phyloP scores from a whole-genome alignment of 345 rosid species.

The Mangifera indica region DNA sequence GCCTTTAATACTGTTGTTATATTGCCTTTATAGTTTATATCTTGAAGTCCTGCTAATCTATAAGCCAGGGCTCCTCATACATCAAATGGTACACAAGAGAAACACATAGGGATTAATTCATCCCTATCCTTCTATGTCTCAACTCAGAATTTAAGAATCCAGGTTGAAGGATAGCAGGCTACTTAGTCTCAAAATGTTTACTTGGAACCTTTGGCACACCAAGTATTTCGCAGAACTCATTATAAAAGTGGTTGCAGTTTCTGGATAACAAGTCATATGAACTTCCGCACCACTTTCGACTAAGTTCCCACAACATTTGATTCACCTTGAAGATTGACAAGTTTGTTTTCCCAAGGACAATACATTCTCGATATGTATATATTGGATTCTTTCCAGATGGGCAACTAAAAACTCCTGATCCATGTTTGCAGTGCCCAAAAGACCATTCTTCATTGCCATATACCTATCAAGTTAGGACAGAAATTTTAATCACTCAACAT shows the following conservation, averaged over 20 bases:
- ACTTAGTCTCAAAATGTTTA: conserved; percentile 26
- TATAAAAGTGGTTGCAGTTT: conserved; percentile 96
- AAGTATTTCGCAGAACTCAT: conserved; percentile 75
- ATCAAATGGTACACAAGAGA: neutral
- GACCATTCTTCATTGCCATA: conserved; percentile 96
- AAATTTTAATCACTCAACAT: conserved; percentile 20
- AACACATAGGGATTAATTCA: conserved; percentile 1
- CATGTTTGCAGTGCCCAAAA: conserved; percentile 87
- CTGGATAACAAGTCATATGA: conserved; percentile 73
- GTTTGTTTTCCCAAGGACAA: conserved; percentile 70
- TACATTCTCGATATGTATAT: conserved; percentile 79
- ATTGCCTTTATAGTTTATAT: neutral
- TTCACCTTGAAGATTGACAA: conserved; percentile 63
- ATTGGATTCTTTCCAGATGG: conserved; percentile 81
- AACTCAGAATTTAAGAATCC: neutral
- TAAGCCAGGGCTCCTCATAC: neutral
- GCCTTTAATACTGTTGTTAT: neutral
- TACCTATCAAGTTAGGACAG: conserved; percentile 41
- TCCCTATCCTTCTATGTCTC: neutral
- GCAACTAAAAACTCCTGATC: conserved; percentile 90
- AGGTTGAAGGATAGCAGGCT: neutral
- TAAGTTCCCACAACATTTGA: conserved; percentile 73
- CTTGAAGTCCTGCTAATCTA: neutral
- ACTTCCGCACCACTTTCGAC: conserved; percentile 84
- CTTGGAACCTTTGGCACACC: conserved; percentile 96